Base-by-base conservation (phyloP, 108 stramenopile species). In the Parmales sp. region DNA sequence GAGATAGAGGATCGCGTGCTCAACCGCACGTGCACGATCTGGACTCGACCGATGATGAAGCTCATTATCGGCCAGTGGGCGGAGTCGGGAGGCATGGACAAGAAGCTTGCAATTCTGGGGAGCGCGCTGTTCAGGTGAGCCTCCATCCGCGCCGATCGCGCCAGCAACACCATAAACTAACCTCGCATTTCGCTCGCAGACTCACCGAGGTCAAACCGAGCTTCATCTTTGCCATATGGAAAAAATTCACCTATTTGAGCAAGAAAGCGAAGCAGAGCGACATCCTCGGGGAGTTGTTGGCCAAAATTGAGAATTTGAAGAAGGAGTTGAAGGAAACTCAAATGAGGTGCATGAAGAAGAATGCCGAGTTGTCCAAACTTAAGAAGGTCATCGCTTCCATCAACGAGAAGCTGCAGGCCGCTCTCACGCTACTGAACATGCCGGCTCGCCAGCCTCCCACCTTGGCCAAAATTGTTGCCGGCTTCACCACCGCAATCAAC, bases 401-500 rank as follows among this genome's bases (percentile, higher is more conserved):
- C 22, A 13, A 48, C 22, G 23, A 48, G 46, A 48, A 48, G 13
- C 11, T 48, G 16, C 22, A 23, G 46, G 46, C 19, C 3, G 54
- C 54, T 11, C 28, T 60, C 1, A 16, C 54, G 8, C 29, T 19
- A 16, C 54, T 60, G 31, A 60, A 60, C 54, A 60, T 28, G 29
- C 54, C 54, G 4, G 29, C 54, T 4, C 8, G 54, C 31, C 54
- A 60, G 20, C 54, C 54, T 34, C 54, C 54, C 31, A 60, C 54
- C n/a, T 16, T 60, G 26, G 54, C 54, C 28, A 60, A 60, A 16
- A 60, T 16, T 2, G 54, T 60, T 16, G 36, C 6, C 2, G 36
- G 20, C n/a, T 60, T 60, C 54, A 60, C 31, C 31, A 29, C 9
- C n/a, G 49, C 9, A 23, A 50, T 18, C 11, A 50, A 23, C 49